These are phyloP conservation scores for Candida parachauliodes DNA, from an alignment of 805 yeast species.

Conservation along the genomic window DNA sequence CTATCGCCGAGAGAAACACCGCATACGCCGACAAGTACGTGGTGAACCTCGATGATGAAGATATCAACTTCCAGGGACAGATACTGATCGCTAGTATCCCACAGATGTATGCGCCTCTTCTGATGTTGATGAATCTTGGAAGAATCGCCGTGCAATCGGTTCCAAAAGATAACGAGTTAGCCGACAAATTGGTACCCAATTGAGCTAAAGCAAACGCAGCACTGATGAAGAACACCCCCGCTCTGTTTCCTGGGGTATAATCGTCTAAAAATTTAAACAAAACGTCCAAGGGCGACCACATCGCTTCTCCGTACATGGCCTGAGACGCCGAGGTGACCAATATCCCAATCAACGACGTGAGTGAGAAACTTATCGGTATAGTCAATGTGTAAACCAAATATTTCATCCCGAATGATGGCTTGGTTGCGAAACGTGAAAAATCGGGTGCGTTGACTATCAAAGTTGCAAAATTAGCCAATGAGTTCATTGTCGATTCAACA, in stretches of 20 bases:
- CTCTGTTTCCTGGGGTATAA: conserved; percentile 38
- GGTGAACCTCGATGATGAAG: conserved; percentile 37
- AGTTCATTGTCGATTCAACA: conserved; percentile 71
- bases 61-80: conserved; percentile 42
- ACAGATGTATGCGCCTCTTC: conserved; percentile 41
- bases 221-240: conserved; percentile 40
- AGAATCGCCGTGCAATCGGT: conserved; percentile 39
- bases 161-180: conserved; percentile 40
- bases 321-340: conserved; percentile 78
- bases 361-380: conserved; percentile 72
- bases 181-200: conserved; percentile 40
- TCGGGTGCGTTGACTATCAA: conserved; percentile 85
- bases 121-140: conserved; percentile 37
- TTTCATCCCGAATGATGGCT: conserved; percentile 35
- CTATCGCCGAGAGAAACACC: conserved; percentile 40
- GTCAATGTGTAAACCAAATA: conserved; percentile 49
- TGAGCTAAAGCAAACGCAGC: conserved; percentile 40
- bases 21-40: conserved; percentile 42
- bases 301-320: conserved; percentile 59
- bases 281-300: conserved; percentile 84
- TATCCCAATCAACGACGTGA: conserved; percentile 83
- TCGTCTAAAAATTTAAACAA: conserved; percentile 56
- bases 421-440: conserved; percentile 75
- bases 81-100: conserved; percentile 36
- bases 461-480: conserved; percentile 83